Conservation (phyloP, 768 basidiomycete species). For the Agaricus blazei region DNA sequence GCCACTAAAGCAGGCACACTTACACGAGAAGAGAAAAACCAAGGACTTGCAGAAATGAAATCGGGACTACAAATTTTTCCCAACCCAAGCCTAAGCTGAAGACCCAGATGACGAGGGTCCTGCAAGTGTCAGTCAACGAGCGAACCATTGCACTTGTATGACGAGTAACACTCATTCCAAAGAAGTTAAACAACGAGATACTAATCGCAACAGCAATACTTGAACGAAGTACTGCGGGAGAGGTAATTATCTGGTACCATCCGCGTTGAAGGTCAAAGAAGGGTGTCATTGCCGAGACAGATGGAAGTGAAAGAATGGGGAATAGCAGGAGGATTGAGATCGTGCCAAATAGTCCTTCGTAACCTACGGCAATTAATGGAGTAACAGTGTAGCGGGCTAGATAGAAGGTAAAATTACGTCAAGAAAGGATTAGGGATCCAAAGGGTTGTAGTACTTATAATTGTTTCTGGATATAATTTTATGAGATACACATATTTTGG, state of each 20-base stretch:
- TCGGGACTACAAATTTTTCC: conserved; percentile 81
- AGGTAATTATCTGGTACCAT: conserved; percentile 82
- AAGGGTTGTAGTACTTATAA: conserved; percentile 50
- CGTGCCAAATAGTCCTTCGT: conserved; percentile 89
- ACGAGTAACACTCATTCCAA: conserved; percentile 87
- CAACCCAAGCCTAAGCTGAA: conserved; percentile 86
- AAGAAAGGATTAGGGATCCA: background rate
- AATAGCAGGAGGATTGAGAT: conserved; percentile 73
- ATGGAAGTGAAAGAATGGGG: conserved; percentile 73
- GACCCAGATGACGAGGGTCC: conserved; percentile 95
- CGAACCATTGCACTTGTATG: conserved; percentile 92
- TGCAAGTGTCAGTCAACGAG: conserved; percentile 89
- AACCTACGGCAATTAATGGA: conserved; percentile 91
- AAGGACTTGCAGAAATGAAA: conserved; percentile 76
- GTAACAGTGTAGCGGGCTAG: conserved; percentile 69
- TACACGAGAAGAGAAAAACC: conserved; percentile 90
- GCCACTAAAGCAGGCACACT: conserved; percentile 26
- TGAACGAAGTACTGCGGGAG: conserved; percentile 64
- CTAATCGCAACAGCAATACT: conserved; percentile 68
- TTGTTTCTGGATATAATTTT: conserved; percentile 57
- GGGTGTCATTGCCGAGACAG: conserved; percentile 54
- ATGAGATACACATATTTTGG: conserved; percentile 2
- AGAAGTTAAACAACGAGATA: conserved; percentile 84
- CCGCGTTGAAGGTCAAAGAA: conserved; percentile 90
- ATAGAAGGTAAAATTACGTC: conserved; percentile 3